Evolutionary conservation across 2,329 filamentous ascomycete genomes (phyloP).

Genomic region (Xylaria sp.): DNA sequence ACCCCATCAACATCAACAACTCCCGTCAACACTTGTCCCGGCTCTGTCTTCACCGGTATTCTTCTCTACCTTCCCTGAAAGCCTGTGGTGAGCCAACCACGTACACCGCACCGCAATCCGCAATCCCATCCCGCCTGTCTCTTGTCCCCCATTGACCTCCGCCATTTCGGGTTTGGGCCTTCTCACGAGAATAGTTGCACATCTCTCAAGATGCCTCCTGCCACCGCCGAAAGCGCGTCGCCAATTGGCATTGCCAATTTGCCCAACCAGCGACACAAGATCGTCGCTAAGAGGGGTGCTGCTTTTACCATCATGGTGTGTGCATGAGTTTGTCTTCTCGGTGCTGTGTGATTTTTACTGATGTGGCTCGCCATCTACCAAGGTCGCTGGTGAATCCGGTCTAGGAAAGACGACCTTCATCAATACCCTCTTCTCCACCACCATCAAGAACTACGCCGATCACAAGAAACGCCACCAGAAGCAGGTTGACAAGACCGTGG

Average conservation of each 20-base stretch:
- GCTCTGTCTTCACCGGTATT: constrained; percentile 35
- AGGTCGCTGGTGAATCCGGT: constrained; percentile 98
- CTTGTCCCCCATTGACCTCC: constrained; percentile 20
- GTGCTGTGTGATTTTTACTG: constrained; percentile 12
- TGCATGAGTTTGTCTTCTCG: constrained; percentile 7
- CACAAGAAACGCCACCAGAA: constrained; percentile 99
- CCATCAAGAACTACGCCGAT: constrained; percentile 99
- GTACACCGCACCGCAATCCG: not conserved
- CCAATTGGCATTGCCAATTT: constrained; percentile 77
- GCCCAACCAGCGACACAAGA: constrained; percentile 79
- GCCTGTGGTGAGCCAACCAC: constrained; percentile 13
- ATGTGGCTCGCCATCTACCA: constrained; percentile 24
- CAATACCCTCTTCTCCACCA: constrained; percentile 99
- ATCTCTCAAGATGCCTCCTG: constrained; percentile 61
- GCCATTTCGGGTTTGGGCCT: constrained; percentile 30
- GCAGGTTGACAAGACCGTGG: constrained; percentile 99
- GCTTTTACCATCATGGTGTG: constrained; percentile 99
- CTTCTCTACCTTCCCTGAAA: constrained; percentile 19
- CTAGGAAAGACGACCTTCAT: constrained; percentile 99
- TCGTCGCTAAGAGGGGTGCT: constrained; percentile 85
- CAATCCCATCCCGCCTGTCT: not conserved
- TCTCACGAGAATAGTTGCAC: constrained; percentile 27
- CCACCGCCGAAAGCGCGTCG: constrained; percentile 47
- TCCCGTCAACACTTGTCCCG: constrained; percentile 43
- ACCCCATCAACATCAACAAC: constrained; percentile 42